Evolutionary conservation across 805 yeast genomes (phyloP).

Genomic region (Millerozyma acaciae): DNA sequence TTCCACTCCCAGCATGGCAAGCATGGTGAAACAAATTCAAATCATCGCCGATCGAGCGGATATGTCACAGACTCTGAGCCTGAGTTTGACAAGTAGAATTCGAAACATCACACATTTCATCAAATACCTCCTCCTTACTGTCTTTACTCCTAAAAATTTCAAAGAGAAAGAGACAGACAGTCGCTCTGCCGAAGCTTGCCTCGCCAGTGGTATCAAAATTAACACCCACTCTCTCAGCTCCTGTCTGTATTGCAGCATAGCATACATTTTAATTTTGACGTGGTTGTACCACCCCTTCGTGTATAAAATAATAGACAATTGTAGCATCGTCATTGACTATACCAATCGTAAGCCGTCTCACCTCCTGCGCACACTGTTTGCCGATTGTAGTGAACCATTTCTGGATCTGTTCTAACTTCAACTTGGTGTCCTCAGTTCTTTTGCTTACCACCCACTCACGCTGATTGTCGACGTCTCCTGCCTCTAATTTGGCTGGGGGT

Average conservation of each 20-base stretch:
- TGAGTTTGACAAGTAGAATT: slow-evolving; percentile 7
- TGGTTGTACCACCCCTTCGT: slow-evolving; percentile 65
- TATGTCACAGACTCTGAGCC: slow-evolving; percentile 6
- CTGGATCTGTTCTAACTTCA: slow-evolving; percentile 39
- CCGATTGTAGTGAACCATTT: slow-evolving; percentile 33
- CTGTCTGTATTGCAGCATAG: no score
- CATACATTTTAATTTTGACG: slow-evolving; percentile 51
- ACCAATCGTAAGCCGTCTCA: slow-evolving; percentile 49
- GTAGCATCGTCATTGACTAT: slow-evolving; percentile 65
- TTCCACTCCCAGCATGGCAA: slow-evolving; percentile 1
- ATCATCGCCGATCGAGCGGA: slow-evolving; percentile 10
- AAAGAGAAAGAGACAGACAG: no score
- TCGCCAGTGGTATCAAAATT: no score
- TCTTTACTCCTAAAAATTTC: no score
- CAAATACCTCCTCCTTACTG: no score
- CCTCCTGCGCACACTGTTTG: slow-evolving; percentile 19
- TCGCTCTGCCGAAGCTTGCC: no score
- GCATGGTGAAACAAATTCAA: not conserved
- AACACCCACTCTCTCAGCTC: no score
- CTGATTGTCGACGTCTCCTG: slow-evolving; percentile 14
- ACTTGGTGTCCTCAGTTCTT: slow-evolving; percentile 14
- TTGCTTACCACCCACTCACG: slow-evolving; percentile 44
- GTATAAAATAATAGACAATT: slow-evolving; percentile 62
- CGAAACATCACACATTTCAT: no score
- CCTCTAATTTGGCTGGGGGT: slow-evolving; percentile 27